Conservation (phyloP, 148 eudicot species). For the Selenicereus undatus region DNA sequence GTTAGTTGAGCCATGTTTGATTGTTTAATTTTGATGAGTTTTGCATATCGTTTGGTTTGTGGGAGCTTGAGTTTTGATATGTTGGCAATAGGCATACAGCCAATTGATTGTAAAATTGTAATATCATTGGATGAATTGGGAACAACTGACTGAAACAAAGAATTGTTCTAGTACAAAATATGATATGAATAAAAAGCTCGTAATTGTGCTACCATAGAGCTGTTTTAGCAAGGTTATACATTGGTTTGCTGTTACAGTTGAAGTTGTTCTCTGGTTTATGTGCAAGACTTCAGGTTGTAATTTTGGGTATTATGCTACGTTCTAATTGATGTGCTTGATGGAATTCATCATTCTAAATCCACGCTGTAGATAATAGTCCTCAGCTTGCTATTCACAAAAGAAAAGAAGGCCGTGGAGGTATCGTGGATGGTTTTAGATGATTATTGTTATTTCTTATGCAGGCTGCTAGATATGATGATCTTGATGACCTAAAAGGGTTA, state of each 20-base stretch:
- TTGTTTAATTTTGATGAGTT: not conserved
- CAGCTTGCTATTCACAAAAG: not conserved
- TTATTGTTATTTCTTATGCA: slow-evolving; percentile 12
- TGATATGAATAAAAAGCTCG: not conserved
- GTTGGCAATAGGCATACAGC: not conserved
- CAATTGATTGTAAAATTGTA: not conserved
- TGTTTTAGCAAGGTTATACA: not conserved
- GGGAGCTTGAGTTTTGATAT: not conserved
- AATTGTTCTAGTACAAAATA: not conserved
- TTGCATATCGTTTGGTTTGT: not conserved
- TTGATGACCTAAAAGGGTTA: slow-evolving; percentile 59
- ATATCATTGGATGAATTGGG: not conserved
- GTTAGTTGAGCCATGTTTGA: not conserved
- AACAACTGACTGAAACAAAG: not conserved
- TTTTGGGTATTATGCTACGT: not conserved
- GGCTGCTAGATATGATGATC: slow-evolving; percentile 94
- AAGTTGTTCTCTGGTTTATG: not conserved
- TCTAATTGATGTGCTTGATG: not conserved
- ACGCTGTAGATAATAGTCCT: not conserved
- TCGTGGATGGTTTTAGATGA: not conserved
- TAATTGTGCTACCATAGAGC: not conserved
- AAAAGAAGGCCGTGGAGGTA: not conserved
- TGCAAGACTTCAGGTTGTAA: not conserved
- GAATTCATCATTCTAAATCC: not conserved
- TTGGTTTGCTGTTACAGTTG: not conserved